Evolutionary conservation across 306 rosid species (phyloP).

Genomic region (Sphenostylis stenocarpa): DNA sequence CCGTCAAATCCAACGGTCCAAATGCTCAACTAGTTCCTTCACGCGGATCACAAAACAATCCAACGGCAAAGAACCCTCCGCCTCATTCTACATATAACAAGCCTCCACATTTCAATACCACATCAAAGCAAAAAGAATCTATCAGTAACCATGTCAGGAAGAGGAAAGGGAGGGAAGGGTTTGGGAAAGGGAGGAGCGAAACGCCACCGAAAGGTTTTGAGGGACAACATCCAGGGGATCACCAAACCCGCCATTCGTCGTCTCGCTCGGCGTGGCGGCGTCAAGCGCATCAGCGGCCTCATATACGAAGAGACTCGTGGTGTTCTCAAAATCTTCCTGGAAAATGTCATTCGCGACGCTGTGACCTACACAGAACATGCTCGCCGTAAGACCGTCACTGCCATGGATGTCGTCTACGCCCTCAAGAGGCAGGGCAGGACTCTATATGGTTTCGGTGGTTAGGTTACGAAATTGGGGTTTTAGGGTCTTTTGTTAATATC

Average conservation of each 20-base stretch:
- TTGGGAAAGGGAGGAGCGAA: not conserved
- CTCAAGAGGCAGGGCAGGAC: constrained; percentile 19
- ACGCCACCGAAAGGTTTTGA: not conserved
- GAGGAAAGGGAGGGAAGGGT: constrained; percentile 6
- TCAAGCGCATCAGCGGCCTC: not conserved
- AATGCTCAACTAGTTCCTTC: not conserved
- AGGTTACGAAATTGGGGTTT: not conserved
- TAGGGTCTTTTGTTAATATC: not conserved
- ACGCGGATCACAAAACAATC: not conserved
- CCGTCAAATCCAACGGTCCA: not conserved
- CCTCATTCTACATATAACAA: not conserved
- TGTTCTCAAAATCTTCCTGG: not conserved
- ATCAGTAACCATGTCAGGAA: not conserved
- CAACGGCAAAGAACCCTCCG: not conserved
- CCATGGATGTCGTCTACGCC: constrained; percentile 5
- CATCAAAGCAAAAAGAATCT: too few relatives aligned
- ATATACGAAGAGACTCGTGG: constrained; percentile 1
- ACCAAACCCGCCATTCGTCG: not conserved
- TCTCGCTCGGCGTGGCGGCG: not conserved
- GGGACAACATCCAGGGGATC: not conserved
- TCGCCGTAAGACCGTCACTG: not conserved
- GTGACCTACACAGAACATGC: not conserved
- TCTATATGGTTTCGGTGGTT: constrained; percentile 5
- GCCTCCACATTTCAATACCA: not conserved
- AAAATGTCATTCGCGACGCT: not conserved